A percentile compares a stretch with the other conserved stretches of the same genome.
Evolutionary conservation across 192 early-diverging fungal species (phyloP).

Genomic region (Kappamyces sp.): DNA sequence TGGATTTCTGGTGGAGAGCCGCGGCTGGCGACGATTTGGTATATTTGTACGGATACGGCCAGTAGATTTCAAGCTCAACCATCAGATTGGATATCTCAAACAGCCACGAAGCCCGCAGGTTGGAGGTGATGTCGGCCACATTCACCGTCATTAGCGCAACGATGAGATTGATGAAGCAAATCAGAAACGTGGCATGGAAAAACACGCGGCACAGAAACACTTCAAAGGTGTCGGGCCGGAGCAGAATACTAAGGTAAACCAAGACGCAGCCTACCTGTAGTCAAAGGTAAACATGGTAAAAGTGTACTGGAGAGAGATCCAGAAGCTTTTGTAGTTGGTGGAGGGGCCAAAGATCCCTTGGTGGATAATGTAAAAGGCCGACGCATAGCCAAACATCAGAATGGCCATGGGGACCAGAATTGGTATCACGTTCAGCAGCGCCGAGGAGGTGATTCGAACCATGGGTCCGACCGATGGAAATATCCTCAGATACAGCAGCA

Average conservation of each 20-base stretch:
- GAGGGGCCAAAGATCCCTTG: constrained; percentile 1
- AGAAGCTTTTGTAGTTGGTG: constrained; percentile 25
- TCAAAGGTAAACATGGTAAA: constrained; percentile 39
- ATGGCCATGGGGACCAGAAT: constrained; percentile 36
- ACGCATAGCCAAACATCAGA: constrained; percentile 31
- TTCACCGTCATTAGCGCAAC: constrained; percentile 46
- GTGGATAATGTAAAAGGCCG: constrained; percentile 33
- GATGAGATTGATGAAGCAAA: constrained; percentile 42
- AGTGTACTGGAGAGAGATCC: constrained; percentile 29
- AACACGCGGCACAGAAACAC: constrained; percentile 37
- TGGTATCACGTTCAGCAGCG: constrained; percentile 32
- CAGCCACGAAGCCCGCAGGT: constrained; percentile 40
- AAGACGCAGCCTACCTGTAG: constrained; percentile 25
- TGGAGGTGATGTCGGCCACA: constrained; percentile 38
- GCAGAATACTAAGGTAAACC: constrained; percentile 22
- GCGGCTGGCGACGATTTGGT: neutral
- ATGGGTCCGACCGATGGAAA: constrained; percentile 39
- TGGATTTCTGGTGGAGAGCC: neutral
- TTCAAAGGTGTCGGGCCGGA: constrained; percentile 21
- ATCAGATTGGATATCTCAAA: constrained; percentile 41
- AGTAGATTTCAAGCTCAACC: constrained; percentile 42
- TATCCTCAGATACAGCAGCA: constrained; percentile 35
- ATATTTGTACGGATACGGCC: constrained; percentile 36
- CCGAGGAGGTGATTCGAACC: constrained; percentile 32
- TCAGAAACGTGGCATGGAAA: constrained; percentile 39